phyloP scores from a whole-genome alignment of 2,329 filamentous ascomycete genomes.

The Stagonosporopsis chrysanthemi region DNA sequence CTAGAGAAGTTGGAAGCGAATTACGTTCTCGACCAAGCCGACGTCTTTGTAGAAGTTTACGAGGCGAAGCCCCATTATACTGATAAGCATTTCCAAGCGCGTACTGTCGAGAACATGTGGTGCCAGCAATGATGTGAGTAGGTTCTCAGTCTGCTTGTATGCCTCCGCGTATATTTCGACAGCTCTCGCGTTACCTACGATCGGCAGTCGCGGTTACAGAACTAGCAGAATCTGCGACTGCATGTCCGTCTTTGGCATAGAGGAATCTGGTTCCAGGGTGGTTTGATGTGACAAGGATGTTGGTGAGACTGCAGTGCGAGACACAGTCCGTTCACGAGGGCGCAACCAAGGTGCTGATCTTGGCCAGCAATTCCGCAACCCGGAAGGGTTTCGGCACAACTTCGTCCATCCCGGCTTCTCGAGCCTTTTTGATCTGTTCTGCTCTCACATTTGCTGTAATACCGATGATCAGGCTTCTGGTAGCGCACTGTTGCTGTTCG shows the following conservation, averaged over 20 bases:
- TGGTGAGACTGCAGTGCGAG: not conserved
- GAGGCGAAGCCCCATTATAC: too few relatives aligned
- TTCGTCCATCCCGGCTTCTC: conserved; percentile 40
- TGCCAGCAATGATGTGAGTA: too few relatives aligned
- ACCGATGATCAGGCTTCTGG: conserved; percentile 33
- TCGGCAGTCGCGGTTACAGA: too few relatives aligned
- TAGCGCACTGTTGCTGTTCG: conserved; percentile 21
- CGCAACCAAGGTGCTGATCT: conserved; percentile 6
- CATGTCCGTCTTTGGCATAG: not conserved
- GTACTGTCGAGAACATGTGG: too few relatives aligned
- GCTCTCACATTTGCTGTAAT: conserved; percentile 39
- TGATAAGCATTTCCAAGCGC: too few relatives aligned
- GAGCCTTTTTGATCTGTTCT: conserved; percentile 32
- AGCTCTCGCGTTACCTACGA: not conserved
- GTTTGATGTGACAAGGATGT: not conserved
- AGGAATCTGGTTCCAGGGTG: not conserved
- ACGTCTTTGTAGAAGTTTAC: too few relatives aligned
- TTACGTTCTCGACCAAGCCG: too few relatives aligned
- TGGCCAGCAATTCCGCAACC: conserved; percentile 27
- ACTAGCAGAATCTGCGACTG: not conserved
- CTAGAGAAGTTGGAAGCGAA: too few relatives aligned
- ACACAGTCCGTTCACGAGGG: not conserved
- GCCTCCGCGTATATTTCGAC: too few relatives aligned
- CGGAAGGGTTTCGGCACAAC: conserved; percentile 79
- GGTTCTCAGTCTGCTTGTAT: not conserved